Evolutionary conservation across 2,329 filamentous ascomycete genomes (phyloP).

Genomic region (Ceratocystis variospora): DNA sequence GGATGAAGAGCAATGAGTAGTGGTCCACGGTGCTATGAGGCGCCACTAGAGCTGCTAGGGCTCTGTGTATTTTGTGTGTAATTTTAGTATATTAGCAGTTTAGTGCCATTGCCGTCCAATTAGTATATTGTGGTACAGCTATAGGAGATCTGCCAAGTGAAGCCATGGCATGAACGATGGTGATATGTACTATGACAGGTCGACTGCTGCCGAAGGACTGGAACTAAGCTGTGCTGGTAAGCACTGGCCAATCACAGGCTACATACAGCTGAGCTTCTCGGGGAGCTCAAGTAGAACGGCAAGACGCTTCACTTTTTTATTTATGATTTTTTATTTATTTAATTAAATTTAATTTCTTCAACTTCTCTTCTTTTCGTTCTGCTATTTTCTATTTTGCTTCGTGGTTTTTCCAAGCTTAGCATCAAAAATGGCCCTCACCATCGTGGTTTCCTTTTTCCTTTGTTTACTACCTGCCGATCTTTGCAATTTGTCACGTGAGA

Average conservation of each 20-base stretch:
- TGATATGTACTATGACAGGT: no score
- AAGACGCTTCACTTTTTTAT: neutral
- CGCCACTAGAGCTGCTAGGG: neutral
- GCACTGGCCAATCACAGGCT: slow-evolving; percentile 13
- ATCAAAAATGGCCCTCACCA: neutral
- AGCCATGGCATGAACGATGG: no score
- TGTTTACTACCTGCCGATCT: neutral
- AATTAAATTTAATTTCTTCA: neutral
- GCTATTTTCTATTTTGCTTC: no score
- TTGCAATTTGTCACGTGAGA: neutral
- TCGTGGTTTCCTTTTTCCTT: neutral
- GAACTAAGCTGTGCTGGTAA: neutral
- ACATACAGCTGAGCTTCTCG: neutral
- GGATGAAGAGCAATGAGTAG: slow-evolving; percentile 1
- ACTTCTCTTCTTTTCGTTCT: neutral
- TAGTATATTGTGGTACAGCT: no score
- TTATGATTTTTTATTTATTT: neutral
- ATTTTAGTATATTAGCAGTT: neutral
- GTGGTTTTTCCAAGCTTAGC: no score
- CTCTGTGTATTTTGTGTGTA: slow-evolving; percentile 3
- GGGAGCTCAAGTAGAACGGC: neutral
- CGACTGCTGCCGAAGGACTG: neutral
- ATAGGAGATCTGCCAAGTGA: no score
- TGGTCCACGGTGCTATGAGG: neutral
- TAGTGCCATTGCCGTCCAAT: neutral